phyloP scores from a whole-genome alignment of 2,329 filamentous ascomycete genomes.

The Lachnellula subtilissima region DNA sequence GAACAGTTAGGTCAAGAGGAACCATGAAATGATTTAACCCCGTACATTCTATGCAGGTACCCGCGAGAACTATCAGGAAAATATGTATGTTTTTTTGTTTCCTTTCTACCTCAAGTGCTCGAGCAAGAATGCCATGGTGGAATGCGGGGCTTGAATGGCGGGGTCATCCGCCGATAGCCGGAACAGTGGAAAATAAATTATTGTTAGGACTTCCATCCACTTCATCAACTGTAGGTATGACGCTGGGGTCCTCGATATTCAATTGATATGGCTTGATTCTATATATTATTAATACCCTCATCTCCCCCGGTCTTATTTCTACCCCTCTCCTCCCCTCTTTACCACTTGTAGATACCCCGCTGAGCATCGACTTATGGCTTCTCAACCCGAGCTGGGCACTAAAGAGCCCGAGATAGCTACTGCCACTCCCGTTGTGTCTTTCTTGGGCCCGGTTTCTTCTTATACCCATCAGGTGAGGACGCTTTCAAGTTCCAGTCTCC shows the following conservation, averaged over 20 bases:
- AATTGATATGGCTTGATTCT: conserved; percentile 2
- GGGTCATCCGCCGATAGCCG: background rate
- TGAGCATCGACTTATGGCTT: background rate
- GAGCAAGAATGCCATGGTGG: background rate
- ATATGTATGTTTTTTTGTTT: background rate
- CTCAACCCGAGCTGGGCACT: background rate
- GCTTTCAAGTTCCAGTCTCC: conserved; percentile 1
- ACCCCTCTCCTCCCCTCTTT: background rate
- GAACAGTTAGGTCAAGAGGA: no score
- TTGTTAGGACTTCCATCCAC: background rate
- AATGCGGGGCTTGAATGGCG: background rate
- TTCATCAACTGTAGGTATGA: background rate
- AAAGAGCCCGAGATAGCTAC: background rate
- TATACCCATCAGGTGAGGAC: conserved; percentile 63
- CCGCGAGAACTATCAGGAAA: background rate
- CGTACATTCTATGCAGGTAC: no score
- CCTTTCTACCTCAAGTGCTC: background rate
- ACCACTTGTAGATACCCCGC: background rate
- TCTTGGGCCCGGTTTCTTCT: conserved; percentile 59
- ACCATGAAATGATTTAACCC: no score
- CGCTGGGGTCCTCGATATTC: background rate
- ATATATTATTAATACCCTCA: background rate
- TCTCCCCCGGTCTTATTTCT: background rate
- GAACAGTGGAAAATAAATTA: background rate
- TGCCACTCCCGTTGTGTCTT: conserved; percentile 41